Percentiles rank a stretch among this genome's conserved stretches.
phyloP scores from a whole-genome alignment of 805 yeast genomes.

The Wickerhamiella azymoides region DNA sequence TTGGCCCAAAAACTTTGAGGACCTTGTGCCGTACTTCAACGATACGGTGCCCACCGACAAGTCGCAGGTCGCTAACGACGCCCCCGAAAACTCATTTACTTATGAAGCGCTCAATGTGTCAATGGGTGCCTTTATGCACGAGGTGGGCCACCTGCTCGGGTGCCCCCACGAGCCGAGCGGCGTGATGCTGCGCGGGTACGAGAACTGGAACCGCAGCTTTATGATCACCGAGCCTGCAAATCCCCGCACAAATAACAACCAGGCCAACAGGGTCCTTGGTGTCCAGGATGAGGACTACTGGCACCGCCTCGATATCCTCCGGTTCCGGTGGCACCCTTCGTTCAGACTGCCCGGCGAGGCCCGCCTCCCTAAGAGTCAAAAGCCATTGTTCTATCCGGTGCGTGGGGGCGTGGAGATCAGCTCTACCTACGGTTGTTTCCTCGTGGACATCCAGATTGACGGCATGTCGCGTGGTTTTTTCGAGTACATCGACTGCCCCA shows the following conservation, averaged over 20 bases:
- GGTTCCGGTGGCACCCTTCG: slow-evolving; percentile 71
- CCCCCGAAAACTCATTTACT: slow-evolving; percentile 65
- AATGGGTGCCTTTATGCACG: slow-evolving; percentile 90
- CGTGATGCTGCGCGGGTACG: slow-evolving; percentile 79
- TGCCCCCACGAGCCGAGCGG: slow-evolving; percentile 88
- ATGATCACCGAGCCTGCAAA: slow-evolving; percentile 51
- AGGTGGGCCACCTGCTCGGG: slow-evolving; percentile 81
- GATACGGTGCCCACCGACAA: slow-evolving; percentile 56
- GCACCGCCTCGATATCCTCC: slow-evolving; percentile 66
- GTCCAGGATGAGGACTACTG: slow-evolving; percentile 67
- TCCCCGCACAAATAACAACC: slow-evolving; percentile 18
- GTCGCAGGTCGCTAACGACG: slow-evolving; percentile 78
- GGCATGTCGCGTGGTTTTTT: slow-evolving; percentile 40
- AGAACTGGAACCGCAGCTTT: slow-evolving; percentile 68
- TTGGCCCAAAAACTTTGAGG: slow-evolving; percentile 80
- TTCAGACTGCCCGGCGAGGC: slow-evolving; percentile 57
- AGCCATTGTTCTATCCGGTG: slow-evolving; percentile 35
- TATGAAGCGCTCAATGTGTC: slow-evolving; percentile 87
- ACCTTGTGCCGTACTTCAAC: slow-evolving; percentile 48
- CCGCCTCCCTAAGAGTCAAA: slow-evolving; percentile 25
- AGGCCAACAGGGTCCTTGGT: slow-evolving; percentile 24
- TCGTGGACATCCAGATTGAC: slow-evolving; percentile 55
- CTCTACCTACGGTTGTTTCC: slow-evolving; percentile 55
- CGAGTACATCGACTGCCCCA: slow-evolving; percentile 52
- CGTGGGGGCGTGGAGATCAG: slow-evolving; percentile 35